phyloP scores from a whole-genome alignment of 352 stramenopile genomes.

The Globisporangium middletonii region DNA sequence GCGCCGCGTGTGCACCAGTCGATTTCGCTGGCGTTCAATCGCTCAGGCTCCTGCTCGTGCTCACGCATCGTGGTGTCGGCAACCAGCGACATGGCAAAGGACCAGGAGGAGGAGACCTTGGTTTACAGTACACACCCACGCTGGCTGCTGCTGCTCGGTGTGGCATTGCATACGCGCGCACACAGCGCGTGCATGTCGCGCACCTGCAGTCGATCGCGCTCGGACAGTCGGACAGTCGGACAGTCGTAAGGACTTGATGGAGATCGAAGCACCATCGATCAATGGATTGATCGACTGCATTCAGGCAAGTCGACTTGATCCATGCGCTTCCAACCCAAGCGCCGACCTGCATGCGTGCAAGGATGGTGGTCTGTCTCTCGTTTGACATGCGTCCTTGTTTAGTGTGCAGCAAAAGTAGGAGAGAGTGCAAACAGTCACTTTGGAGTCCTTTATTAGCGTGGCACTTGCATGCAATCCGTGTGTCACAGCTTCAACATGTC shows the following conservation, averaged over 20 bases:
- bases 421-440: background rate
- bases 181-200: conserved; percentile 1
- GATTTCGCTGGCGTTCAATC: background rate
- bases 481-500: background rate
- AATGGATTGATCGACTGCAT: no score
- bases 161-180: background rate
- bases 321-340: no score
- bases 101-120: background rate
- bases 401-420: background rate
- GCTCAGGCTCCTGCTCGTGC: background rate
- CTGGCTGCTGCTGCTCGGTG: background rate
- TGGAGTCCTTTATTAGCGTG: background rate
- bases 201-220: background rate
- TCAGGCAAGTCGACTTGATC: no score
- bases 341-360: no score
- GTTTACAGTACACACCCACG: background rate
- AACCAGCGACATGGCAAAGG: background rate
- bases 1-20: background rate
- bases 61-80: conserved; percentile 6
- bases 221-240: no score
- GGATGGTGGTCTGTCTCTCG: background rate
- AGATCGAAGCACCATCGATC: no score
- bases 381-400: background rate
- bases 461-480: background rate
- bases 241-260: no score